Base-by-base conservation (phyloP, 257 asterid genomes). In the Solanum microdontum region DNA sequence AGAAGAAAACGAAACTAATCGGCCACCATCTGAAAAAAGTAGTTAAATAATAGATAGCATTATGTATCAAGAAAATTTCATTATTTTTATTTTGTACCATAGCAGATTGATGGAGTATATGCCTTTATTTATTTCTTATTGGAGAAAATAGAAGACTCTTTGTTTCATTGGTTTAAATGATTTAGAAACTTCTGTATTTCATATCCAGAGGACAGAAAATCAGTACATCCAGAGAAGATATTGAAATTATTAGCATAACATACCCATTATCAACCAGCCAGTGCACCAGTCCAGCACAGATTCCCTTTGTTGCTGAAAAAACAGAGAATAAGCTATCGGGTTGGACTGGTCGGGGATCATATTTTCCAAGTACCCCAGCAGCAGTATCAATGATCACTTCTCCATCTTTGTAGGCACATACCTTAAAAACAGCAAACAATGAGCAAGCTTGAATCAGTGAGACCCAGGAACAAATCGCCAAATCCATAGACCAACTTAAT, bases 261-360 rank as follows among this genome's bases (percentile, higher is more conserved):
- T 95, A 97, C 99, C 98, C 96, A 73, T 94, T 93, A 87, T 97
- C 98, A 87, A 90, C 97, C 86, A 97, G 95, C 98, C 98, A 97
- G 89, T 97, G 99, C 83, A 97, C 92, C 95, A 97, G 89, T 88
- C 99, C 98, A 39, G 98, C 94, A 23, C 98, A 95, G 82, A 97
- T 93, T 88, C 98, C 99, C 91, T 97, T 97, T 14, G 99, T 94
- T 26, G 89, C 98, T 69, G 99, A 97, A 90, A 97, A 97, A 86
- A 95, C 97, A 80, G 97, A 96, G 93, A 95, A 97, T 89, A 97
- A 94, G 90, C 98, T 94, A 93, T 97, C 99, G 11, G 98, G 98
- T 90, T 94, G 99, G 90, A 97, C 98, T 77, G 99, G 99, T 87
- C 99, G 94, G 45, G 99, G 99, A 89, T 97, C 99, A 89, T 95